Evolutionary conservation across 768 basidiomycete genomes (phyloP).

Genomic region (Boletus edulis): DNA sequence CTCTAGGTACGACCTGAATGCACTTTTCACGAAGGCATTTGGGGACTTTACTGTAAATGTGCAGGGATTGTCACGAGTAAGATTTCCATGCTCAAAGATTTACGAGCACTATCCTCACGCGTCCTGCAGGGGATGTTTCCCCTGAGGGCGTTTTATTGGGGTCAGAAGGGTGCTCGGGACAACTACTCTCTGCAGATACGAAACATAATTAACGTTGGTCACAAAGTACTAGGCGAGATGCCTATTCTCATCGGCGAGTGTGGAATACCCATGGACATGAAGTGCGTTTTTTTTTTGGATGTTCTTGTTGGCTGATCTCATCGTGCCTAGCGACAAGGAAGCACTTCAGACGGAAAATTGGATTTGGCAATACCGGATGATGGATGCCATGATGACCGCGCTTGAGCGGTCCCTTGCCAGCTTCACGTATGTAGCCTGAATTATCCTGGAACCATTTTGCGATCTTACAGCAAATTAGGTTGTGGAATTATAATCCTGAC

Average conservation of each 20-base stretch:
- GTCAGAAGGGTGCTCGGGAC: conserved; percentile 72
- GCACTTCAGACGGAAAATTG: conserved; percentile 76
- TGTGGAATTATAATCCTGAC: conserved; percentile 94
- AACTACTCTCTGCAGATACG: conserved; percentile 83
- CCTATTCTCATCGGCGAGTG: conserved; percentile 92
- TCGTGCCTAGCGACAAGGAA: conserved; percentile 51
- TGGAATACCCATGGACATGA: conserved; percentile 96
- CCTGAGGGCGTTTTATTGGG: conserved; percentile 82
- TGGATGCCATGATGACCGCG: conserved; percentile 88
- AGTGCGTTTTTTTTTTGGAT: conserved; percentile 50
- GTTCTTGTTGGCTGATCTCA: not conserved
- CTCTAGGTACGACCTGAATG: conserved; percentile 86
- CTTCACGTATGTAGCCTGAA: conserved; percentile 67
- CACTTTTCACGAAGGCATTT: conserved; percentile 81
- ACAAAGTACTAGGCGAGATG: conserved; percentile 69
- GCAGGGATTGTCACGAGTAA: conserved; percentile 83
- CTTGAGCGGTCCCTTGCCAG: conserved; percentile 75
- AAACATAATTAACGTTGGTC: conserved; percentile 70
- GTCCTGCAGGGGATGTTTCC: conserved; percentile 76
- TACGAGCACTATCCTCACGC: conserved; percentile 5
- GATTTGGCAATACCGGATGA: conserved; percentile 84
- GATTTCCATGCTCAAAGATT: conserved; percentile 10
- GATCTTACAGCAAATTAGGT: conserved; percentile 38
- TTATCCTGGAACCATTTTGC: not conserved
- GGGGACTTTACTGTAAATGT: conserved; percentile 90